A percentile compares a stretch with the other conserved stretches of the same genome.
These are phyloP conservation scores for Plasmodium billcollinsi DNA, from an alignment of 169 alveolate genomes.

Conservation along the genomic window DNA sequence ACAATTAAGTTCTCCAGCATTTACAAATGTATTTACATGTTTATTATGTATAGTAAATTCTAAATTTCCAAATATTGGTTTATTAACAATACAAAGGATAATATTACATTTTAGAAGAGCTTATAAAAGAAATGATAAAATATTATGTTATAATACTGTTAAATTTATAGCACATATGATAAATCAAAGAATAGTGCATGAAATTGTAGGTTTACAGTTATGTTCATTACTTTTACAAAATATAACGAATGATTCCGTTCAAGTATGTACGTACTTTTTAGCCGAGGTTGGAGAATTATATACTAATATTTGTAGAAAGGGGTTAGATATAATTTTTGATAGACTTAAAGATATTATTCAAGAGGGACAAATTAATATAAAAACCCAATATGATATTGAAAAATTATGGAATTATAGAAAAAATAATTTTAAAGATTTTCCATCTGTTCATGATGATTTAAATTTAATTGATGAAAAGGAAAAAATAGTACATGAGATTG, in stretches of 20 bases:
- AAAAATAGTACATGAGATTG: conserved; percentile 96
- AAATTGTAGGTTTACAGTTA: conserved; percentile 95
- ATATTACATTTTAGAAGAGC: conserved; percentile 95
- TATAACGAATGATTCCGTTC: conserved; percentile 98
- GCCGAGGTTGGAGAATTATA: conserved; percentile 96
- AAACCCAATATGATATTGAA: conserved; percentile 97
- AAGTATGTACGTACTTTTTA: conserved; percentile 93
- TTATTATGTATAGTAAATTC: conserved; percentile 97
- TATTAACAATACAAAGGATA: conserved; percentile 93
- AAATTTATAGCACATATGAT: conserved; percentile 98
- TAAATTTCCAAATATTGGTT: conserved; percentile 97
- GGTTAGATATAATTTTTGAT: conserved; percentile 95
- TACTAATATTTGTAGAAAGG: conserved; percentile 93
- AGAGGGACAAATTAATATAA: conserved; percentile 95
- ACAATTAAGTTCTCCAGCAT: conserved; percentile 98
- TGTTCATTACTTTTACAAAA: conserved; percentile 94
- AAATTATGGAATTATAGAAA: conserved; percentile 94
- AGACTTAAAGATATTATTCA: conserved; percentile 96
- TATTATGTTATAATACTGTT: conserved; percentile 95
- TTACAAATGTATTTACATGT: conserved; percentile 97
- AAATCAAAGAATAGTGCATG: conserved; percentile 93
- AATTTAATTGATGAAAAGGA: conserved; percentile 98
- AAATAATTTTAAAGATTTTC: conserved; percentile 91
- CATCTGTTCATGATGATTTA: conserved; percentile 92
- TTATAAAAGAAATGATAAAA: conserved; percentile 93